Evolutionary conservation across 2,329 filamentous ascomycete genomes (phyloP), one percentile per base, ranked within the genome.

Genomic region (Fusarium kyushuense): DNA sequence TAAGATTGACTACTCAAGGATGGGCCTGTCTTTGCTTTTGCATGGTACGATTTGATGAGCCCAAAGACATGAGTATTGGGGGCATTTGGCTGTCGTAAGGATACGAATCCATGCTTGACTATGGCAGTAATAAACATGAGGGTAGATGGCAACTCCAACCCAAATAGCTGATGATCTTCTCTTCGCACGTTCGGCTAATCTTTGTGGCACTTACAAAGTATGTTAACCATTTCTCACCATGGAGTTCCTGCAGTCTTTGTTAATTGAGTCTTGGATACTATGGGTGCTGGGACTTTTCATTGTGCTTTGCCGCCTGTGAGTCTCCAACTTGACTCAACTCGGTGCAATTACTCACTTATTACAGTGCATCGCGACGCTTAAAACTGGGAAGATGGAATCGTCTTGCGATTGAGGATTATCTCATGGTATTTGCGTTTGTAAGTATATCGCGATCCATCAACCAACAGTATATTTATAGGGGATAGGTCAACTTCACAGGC

Each of bases 361-460:
- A 13, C 35, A 73, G 71, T 23, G 46, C 73, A 35, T 77, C 79
- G 10, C 71, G 78, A 16, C 74, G 76, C 2, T 71, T 80, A 19
- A 76, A 76, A 49, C 70, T 87, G 30, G 80, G 84, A 17, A 81
- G 82, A 38, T 76, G 82, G 68, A 79, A 76, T 41, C 78, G 78
- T 9, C 81, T 87, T n/a, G 83, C 86, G 69, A 70, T 82, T 27
- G 87, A 89, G 68, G 87, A 89, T 71, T 87, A 83, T 70, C 76
- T 86, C 25, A 89, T 89, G 85, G 41, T 84, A 11, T 78, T 87
- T 55, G 81, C 84, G 10, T 76, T 84, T 21, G 78, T 81, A 64
- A 14, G 63, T 78, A 30, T 11, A 11, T 7, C n/a, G 1, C 23
- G 13, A 4, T 9, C 6, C 13, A 11, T 2, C 11, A 17, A 17